Conservation (phyloP, 306 rosid genomes). For the Begonia masoniana region DNA sequence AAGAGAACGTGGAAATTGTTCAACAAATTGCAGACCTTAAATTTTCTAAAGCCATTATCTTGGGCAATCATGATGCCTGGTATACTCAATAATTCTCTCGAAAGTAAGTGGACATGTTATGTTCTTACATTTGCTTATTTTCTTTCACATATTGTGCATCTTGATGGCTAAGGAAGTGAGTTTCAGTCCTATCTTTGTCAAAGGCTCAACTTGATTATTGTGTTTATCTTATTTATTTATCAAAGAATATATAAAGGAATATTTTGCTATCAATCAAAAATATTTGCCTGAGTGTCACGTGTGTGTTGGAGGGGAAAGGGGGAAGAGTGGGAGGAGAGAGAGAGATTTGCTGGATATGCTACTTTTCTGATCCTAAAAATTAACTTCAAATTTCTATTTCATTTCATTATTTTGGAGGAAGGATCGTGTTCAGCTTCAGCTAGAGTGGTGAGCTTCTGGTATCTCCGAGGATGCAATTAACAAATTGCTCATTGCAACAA, state of each 20-base stretch:
- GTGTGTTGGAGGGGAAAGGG: too few species aligned
- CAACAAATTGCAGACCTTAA: slow-evolving; percentile 51
- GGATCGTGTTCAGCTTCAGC: slow-evolving; percentile 83
- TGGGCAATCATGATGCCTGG: slow-evolving; percentile 97
- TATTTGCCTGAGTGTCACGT: too few species aligned
- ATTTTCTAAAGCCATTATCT: slow-evolving; percentile 67
- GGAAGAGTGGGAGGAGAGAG: neutral
- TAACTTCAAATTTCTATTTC: slow-evolving; percentile 16
- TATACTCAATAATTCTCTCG: slow-evolving; percentile 56
- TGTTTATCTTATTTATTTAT: too few species aligned
- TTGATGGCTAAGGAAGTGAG: neutral
- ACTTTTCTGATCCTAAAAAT: neutral
- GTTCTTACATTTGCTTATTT: slow-evolving; percentile 3
- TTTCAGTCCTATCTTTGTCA: neutral
- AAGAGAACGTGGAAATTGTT: slow-evolving; percentile 80
- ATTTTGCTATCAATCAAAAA: too few species aligned
- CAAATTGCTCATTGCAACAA: too few species aligned
- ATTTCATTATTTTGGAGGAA: slow-evolving; percentile 50
- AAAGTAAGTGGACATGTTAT: slow-evolving; percentile 36
- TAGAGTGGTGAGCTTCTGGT: slow-evolving; percentile 64
- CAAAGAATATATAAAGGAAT: too few species aligned
- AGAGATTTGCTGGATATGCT: neutral
- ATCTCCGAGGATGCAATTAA: neutral
- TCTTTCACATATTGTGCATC: too few species aligned
- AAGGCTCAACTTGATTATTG: too few species aligned